phyloP scores from a whole-genome alignment of 805 yeast genomes.

The Yarrowia porcina region DNA sequence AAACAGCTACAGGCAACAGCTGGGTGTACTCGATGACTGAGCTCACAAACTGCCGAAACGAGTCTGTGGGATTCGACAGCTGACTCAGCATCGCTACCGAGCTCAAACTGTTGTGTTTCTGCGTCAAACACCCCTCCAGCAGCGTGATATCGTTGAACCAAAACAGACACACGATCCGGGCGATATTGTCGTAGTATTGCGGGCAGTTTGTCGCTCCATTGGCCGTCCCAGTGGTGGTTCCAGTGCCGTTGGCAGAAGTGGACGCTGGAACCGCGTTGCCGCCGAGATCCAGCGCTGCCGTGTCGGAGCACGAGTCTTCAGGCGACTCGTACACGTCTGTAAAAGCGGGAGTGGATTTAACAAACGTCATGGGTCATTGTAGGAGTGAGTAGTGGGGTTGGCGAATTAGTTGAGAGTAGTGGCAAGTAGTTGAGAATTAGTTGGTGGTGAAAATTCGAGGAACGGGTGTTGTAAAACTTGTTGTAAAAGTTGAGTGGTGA shows the following conservation, averaged over 20 bases:
- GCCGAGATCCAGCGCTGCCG: conserved; percentile 4
- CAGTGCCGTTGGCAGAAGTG: neutral
- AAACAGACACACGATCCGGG: conserved; percentile 36
- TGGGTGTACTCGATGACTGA: conserved; percentile 36
- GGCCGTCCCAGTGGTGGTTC: conserved; percentile 16
- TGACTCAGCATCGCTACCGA: neutral
- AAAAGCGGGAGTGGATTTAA: conserved; percentile 5
- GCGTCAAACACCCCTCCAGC: conserved; percentile 18
- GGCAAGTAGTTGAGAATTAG: neutral
- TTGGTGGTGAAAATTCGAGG: too few relatives aligned
- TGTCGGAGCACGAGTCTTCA: neutral
- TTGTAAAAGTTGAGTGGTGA: too few relatives aligned
- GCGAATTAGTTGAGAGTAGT: too few relatives aligned
- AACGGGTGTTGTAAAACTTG: too few relatives aligned
- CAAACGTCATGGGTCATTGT: conserved; percentile 12
- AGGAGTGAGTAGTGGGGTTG: neutral
- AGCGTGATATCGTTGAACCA: conserved; percentile 34
- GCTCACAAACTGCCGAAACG: conserved; percentile 35
- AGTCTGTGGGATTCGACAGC: conserved; percentile 29
- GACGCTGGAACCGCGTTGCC: neutral
- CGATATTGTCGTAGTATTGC: conserved; percentile 32
- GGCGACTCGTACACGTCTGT: neutral
- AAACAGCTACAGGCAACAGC: conserved; percentile 36
- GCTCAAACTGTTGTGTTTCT: neutral
- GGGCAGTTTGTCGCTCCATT: conserved; percentile 19